A percentile compares a stretch with the other conserved stretches of the same genome.
Evolutionary conservation across 768 basidiomycete genomes (phyloP).

Genomic region (Russula foetens): DNA sequence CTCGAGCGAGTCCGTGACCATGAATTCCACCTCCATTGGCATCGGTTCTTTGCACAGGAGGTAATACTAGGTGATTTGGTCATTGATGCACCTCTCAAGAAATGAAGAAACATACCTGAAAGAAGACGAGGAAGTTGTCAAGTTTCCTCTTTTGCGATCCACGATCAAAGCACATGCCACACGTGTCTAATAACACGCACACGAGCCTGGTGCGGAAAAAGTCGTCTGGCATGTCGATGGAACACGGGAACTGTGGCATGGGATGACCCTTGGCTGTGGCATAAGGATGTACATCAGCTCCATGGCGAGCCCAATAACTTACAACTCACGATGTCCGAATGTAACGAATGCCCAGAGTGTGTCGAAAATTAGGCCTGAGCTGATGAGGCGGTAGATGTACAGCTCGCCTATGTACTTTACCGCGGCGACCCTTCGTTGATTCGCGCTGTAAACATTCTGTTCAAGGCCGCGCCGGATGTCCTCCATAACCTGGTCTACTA

Average conservation of each 20-base stretch:
- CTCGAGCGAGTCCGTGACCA: conserved; percentile 91
- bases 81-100: neutral
- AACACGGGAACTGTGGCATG: conserved; percentile 61
- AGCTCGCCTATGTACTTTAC: conserved; percentile 95
- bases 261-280: conserved; percentile 80
- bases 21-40: conserved; percentile 99
- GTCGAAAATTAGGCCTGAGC: conserved; percentile 87
- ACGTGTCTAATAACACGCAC: conserved; percentile 89
- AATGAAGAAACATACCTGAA: conserved; percentile 54
- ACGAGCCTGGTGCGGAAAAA: conserved; percentile 91
- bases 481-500: conserved; percentile 93
- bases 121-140: conserved; percentile 87
- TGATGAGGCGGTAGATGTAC: conserved; percentile 90
- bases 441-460: conserved; percentile 90
- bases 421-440: conserved; percentile 86
- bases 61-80: conserved; percentile 50
- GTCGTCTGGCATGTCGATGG: conserved; percentile 89
- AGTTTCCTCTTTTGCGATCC: conserved; percentile 89
- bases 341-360: conserved; percentile 90
- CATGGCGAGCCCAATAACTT: neutral
- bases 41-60: conserved; percentile 78
- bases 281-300: neutral
- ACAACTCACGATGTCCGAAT: conserved; percentile 84
- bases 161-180: conserved; percentile 96
- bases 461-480: conserved; percentile 87